Evolutionary conservation across 2,329 filamentous ascomycete genomes (phyloP), one percentile per base, ranked within the genome.

Genomic region (Talaromyces sp.): DNA sequence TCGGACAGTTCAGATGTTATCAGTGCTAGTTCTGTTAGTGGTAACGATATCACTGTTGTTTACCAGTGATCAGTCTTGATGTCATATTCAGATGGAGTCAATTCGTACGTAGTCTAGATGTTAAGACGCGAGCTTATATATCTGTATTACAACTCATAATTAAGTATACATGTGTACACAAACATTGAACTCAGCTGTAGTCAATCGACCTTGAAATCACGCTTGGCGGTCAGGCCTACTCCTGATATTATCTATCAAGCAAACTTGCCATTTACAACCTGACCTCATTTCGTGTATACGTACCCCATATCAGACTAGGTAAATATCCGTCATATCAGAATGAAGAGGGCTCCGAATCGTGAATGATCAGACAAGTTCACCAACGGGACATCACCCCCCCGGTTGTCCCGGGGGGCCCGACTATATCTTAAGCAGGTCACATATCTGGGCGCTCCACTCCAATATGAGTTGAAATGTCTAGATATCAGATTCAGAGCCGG

Each of bases 21-120:
- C 43, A 64, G 62, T 39, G n/a, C 17, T 8, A 60, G 54, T 15
- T 22, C 22, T 47, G 25, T 64, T 3, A 35, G 35, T 22, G 62
- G 62, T 19, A 37, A 60, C 56, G 62, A 60, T 45, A 37, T 64
- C 31, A 64, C 43, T 37, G 35, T 49, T 41, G 47, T 57, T 17
- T 64, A 64, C 56, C 56, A 64, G 25, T 60, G 47, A 35, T 37
- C 13, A 37, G 35, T 37, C 35, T 37, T 37, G 35, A 37, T 35
- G 17, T 33, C n/a, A 25, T 37, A 37, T 37, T 13, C 2, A 8
- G 8, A 33, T 27, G n/a, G 31, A 6, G 27, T 31, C 27, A 31
- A 7, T 7, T 31, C 35, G 52, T 57, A 35, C 17, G 39, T 39
- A 37, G 15, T 31, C 27, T 31, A 31, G 27, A 31, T 31, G 49